Conservation (phyloP, 2,329 filamentous ascomycete species). For the Colletotrichum truncatum region DNA sequence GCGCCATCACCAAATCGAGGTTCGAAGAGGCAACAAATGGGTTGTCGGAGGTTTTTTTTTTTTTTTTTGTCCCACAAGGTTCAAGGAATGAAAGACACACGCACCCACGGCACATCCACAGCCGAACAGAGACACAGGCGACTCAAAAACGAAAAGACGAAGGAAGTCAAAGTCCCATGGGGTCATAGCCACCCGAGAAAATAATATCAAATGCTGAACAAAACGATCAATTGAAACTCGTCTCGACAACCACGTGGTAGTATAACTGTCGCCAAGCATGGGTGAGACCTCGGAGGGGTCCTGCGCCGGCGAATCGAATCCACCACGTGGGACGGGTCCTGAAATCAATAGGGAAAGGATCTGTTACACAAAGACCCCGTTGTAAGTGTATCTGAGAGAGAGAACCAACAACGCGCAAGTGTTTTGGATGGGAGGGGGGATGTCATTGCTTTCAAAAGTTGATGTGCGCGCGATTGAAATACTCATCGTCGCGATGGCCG, state of each 20-base stretch:
- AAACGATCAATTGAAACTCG: conserved; percentile 2
- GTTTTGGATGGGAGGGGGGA: neutral
- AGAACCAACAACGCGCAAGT: neutral
- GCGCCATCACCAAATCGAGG: conserved; percentile 8
- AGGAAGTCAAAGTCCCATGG: neutral
- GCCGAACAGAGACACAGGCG: neutral
- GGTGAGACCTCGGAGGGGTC: neutral
- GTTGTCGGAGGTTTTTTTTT: no score
- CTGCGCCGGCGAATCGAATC: conserved; percentile 17
- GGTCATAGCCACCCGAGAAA: neutral
- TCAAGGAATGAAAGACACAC: neutral
- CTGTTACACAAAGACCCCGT: neutral
- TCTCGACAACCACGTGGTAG: conserved; percentile 2
- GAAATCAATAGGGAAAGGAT: conserved; percentile 19
- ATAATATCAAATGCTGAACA: neutral
- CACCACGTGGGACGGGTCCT: conserved; percentile 23
- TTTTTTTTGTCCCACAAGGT: neutral
- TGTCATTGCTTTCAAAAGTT: neutral
- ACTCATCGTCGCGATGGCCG: neutral
- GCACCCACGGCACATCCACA: neutral
- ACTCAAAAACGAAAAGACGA: neutral
- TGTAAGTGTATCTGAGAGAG: neutral
- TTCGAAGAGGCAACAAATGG: neutral
- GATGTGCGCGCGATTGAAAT: neutral
- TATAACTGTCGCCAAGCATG: conserved; percentile 5